Evolutionary conservation across 2,329 filamentous ascomycete species (phyloP), one percentile per base, ranked within the genome.

Genomic region (Chrysosphaeria jannelii): DNA sequence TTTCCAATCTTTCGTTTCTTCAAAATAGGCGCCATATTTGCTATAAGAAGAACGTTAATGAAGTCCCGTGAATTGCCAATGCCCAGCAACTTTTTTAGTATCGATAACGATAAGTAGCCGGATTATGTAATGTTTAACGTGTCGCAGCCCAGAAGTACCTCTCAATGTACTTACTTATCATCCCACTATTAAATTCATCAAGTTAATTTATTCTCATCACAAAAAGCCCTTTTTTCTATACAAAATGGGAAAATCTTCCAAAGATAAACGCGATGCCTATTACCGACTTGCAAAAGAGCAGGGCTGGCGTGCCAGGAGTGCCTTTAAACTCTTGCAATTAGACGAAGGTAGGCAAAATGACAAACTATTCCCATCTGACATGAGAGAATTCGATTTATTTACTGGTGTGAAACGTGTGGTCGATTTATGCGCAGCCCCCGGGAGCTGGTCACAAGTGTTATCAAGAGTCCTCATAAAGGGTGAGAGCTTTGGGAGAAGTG

Each of bases 241-340:
- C 21, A 28, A 8, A 10, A 45, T 90, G 79, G 79, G 79, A 2
- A 93, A 93, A 43, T 90, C 85, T 2, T 93, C 81, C 22, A 97
- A 97, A 46, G 85, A 97, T 41, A 97, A 97, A 48, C 72, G 85
- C 25, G 85, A 97, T 43, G 79, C 79, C 21, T 97, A 97, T 48
- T 97, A 97, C 40, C 64, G 85, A 25, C 70, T 97, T 6, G 85
- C 85, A 10, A 97, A 97, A 48, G 85, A 97, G 45, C 85, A 97
- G 51, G 88, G 88, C 32, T 97, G 85, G 81, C 72, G 85, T 17
- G 85, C 85, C 14, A 62, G 85, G 27, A 90, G 78, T 33, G 85
- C 85, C 6, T 97, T 91, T 52, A 97, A 97, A 46, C 61, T 97
- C 13, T 63, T 97, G 8, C 85, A 97, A 44, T 63, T 97, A 13